A percentile compares a stretch with the other conserved stretches of the same genome.
Conservation (phyloP, 163 green algal species). For the Chlorella variabilis region DNA sequence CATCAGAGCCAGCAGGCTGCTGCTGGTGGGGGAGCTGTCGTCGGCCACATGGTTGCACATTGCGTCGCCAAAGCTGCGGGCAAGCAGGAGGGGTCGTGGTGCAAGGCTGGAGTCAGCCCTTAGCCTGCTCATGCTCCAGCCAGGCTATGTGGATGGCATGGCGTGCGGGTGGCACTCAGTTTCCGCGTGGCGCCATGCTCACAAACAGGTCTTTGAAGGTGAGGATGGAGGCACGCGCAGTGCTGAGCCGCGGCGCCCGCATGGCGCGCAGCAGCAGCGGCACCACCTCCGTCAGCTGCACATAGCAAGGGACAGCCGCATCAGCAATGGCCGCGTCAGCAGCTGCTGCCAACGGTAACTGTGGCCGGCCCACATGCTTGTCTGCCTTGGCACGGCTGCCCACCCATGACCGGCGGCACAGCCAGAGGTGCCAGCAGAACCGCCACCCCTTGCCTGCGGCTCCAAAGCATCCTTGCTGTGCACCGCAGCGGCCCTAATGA, state of each 20-base stretch:
- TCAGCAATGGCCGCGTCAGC: too few species aligned
- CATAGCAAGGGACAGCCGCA: neutral
- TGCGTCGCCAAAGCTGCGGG: neutral
- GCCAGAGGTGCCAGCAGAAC: neutral
- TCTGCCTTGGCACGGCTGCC: neutral
- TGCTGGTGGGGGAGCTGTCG: slow-evolving; percentile 18
- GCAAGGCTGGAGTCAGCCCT: too few species aligned
- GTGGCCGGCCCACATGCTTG: neutral
- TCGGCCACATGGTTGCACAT: neutral
- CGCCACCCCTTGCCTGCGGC: neutral
- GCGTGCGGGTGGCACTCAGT: too few species aligned
- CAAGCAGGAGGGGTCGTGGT: too few species aligned
- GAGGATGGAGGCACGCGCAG: slow-evolving; percentile 17
- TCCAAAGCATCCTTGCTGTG: neutral
- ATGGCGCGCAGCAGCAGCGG: slow-evolving; percentile 21
- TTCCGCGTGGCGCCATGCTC: too few species aligned
- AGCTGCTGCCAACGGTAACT: too few species aligned
- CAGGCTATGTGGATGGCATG: too few species aligned
- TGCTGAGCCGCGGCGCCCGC: slow-evolving; percentile 21
- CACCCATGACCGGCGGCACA: too few species aligned
- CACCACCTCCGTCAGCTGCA: slow-evolving; percentile 4
- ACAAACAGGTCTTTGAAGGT: slow-evolving; percentile 8
- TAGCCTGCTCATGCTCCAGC: too few species aligned
- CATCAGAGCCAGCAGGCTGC: slow-evolving; percentile 15
- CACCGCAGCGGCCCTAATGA: neutral